Evolutionary conservation across 2,329 filamentous ascomycete species (phyloP), one percentile per base, ranked within the genome.

Genomic region (Lecanicillium sp.): DNA sequence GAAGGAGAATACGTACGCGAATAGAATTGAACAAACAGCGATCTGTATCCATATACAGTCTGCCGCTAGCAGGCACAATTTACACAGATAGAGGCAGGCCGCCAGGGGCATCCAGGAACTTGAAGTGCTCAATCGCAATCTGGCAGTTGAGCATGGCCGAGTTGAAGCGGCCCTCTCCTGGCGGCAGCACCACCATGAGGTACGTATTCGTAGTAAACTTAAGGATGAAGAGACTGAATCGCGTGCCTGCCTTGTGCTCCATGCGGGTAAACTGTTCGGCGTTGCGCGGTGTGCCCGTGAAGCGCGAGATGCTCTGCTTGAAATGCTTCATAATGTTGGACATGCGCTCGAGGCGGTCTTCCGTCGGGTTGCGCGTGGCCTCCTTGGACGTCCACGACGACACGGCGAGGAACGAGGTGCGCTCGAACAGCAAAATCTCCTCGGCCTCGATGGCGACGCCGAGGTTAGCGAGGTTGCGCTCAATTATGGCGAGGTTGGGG

Each of bases 321-420:
- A 97, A 96, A 51, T 91, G 90, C 71, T 98, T 98, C 69, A 98
- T 86, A 61, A 98, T 96, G 66, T 95, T 97, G 53, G 86, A 93
- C 62, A 98, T 87, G 57, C 78, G 86, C 73, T 98, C 93, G 59
- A 95, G 90, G 3, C 93, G 86, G 67, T 98, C 93, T 43, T 86
- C 85, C 53, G 88, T 94, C 1, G 93, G 91, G 64, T 98, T 98
- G 43, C 79, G 69, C 29, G 78, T 75, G 37, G 90, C 90, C 52
- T 84, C 76, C 15, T 80, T 75, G 2, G 87, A 85, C 5, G 87
- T 87, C 70, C 95, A 93, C 50, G 86, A 89, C 1, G 90, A 95
- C n/a, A 98, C 90, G 45, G 91, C 94, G 0, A 98, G 78, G 67
- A 96, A 98, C 0, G 90, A 96, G 3, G 90, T 95, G 48, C 93